These are phyloP conservation scores for Arachis stenosperma DNA, from an alignment of 306 rosid genomes.

Conservation along the genomic window DNA sequence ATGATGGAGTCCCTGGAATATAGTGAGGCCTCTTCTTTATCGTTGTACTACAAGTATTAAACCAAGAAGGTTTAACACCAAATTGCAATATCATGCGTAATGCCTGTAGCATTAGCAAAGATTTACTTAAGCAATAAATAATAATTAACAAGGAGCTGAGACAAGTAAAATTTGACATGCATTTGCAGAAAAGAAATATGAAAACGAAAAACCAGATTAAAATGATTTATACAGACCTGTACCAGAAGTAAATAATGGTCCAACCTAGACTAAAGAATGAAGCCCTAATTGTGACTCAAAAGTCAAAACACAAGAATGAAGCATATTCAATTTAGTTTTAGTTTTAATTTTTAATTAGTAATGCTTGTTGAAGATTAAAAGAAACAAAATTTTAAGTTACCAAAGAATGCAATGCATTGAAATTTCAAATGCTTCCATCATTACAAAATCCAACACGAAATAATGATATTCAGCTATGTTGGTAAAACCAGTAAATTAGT, in stretches of 20 bases:
- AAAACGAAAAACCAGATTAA: slow-evolving; percentile 2
- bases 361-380: not conserved
- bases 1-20: slow-evolving; percentile 73
- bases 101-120: slow-evolving; percentile 60
- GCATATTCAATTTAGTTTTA: not conserved
- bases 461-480: slow-evolving; percentile 23
- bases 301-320: slow-evolving; percentile 2
- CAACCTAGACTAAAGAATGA: slow-evolving; percentile 24
- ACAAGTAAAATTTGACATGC: slow-evolving; percentile 10
- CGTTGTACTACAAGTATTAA: slow-evolving; percentile 81
- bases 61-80: slow-evolving; percentile 96
- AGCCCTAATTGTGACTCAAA: slow-evolving; percentile 13
- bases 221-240: slow-evolving; percentile 1
- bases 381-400: not conserved
- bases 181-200: slow-evolving; percentile 15
- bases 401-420: too few species aligned
- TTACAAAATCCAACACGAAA: slow-evolving; percentile 11
- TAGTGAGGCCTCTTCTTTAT: slow-evolving; percentile 77
- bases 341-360: slow-evolving; percentile 8
- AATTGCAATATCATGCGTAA: slow-evolving; percentile 90
- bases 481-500: slow-evolving; percentile 35
- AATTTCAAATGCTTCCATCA: too few species aligned
- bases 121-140: slow-evolving; percentile 25
- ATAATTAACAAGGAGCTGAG: slow-evolving; percentile 20
- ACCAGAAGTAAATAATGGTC: not conserved